Evolutionary conservation across 805 yeast species (phyloP), one percentile per base, ranked within the genome.

Genomic region (Candida oleophila): DNA sequence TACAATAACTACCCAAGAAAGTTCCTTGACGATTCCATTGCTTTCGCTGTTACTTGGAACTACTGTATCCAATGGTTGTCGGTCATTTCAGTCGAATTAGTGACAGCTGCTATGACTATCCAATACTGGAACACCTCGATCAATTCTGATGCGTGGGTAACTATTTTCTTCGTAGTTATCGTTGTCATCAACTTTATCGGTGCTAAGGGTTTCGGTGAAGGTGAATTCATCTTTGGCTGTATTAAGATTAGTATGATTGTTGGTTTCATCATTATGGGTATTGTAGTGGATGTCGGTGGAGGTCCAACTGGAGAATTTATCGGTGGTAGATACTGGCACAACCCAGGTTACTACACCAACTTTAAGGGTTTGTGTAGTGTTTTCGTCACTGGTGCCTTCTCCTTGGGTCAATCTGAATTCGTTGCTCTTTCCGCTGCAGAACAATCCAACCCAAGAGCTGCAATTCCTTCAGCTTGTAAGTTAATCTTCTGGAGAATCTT

Each of bases 51-150:
- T 35, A 80, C 83, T 18, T 78, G 85, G 80, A 78, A 77, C 54
- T 83, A 82, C 57, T 79, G 81, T 61, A 65, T 83, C 41, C 83
- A 81, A 61, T 83, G 87, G 84, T 62, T 80, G 53, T 71, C 78
- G 38, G 84, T 81, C 46, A 71, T 83, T 45, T 81, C 87, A 2
- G 70, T 83, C 41, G 88, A 83, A 57, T 69, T 82, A 57, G 85
- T 82, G 22, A 81, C 87, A 20, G 85, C 85, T 16, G 69, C 82
- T 37, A 75, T 81, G 71, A 81, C 87, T 22, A 73, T 83, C 47
- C 66, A 75, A 51, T 82, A 68, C 61, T 83, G 89, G 89, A 59
- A 47, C 35, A 18, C 36, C 11, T 41, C 38, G 3, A 69, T 82
- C 42, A 75, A 81, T 54, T 69, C 86, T 1, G 85, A 80, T 53